phyloP scores from a whole-genome alignment of 129 eudicot genomes.

The Dittrichia graveolens region DNA sequence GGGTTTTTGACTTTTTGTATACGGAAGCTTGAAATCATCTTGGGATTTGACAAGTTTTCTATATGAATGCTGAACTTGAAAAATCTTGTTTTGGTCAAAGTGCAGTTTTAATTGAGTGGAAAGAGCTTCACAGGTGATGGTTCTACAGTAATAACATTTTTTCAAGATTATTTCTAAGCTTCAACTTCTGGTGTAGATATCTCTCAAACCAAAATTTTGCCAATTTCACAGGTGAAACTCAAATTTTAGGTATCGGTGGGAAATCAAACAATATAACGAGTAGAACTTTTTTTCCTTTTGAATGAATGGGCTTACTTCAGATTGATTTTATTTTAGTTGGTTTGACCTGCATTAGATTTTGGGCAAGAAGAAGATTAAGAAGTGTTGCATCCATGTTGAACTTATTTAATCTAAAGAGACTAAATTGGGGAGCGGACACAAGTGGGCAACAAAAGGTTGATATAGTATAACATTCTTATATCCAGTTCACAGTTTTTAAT shows the following conservation, averaged over 20 bases:
- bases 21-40: not conserved
- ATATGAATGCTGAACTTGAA: conserved; percentile 16
- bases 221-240: conserved; percentile 29
- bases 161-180: conserved; percentile 53
- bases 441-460: conserved; percentile 70
- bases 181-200: conserved; percentile 45
- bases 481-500: not conserved
- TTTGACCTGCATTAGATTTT: conserved; percentile 43
- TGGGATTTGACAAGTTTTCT: not conserved
- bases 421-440: conserved; percentile 57
- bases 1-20: not conserved
- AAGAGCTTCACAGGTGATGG: conserved; percentile 60
- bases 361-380: conserved; percentile 49
- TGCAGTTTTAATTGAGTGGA: conserved; percentile 19
- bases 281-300: conserved; percentile 12
- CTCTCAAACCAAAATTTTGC: conserved; percentile 24
- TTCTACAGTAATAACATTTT: conserved; percentile 52
- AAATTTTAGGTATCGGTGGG: conserved; percentile 37
- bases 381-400: conserved; percentile 76
- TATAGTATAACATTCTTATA: not conserved
- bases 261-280: not conserved
- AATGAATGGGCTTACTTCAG: not conserved
- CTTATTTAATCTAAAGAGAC: conserved; percentile 59
- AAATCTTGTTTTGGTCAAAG: conserved; percentile 15
- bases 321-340: conserved; percentile 28